phyloP scores from a whole-genome alignment of 768 basidiomycete species.

The Boletus subcaerulescens region DNA sequence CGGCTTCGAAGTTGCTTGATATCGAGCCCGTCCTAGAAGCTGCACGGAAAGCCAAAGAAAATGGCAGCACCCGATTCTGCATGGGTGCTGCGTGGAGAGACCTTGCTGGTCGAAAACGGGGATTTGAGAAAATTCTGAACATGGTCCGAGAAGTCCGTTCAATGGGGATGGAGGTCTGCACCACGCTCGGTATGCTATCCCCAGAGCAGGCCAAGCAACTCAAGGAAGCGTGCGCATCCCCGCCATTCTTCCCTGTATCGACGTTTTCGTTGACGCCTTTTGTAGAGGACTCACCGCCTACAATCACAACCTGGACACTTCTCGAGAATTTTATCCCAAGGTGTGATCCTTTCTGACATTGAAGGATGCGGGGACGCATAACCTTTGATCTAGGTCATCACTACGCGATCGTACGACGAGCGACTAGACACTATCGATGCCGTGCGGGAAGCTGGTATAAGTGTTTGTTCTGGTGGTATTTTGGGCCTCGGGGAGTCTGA shows the following conservation, averaged over 20 bases:
- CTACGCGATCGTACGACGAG: constrained; percentile 92
- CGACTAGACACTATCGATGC: constrained; percentile 85
- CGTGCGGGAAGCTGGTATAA: constrained; percentile 93
- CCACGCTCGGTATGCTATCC: constrained; percentile 94
- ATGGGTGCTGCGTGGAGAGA: constrained; percentile 99
- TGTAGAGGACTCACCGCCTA: constrained; percentile 89
- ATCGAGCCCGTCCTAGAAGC: constrained; percentile 91
- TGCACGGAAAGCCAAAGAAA: constrained; percentile 90
- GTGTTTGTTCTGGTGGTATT: constrained; percentile 96
- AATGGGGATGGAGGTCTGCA: constrained; percentile 99
- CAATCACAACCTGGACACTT: constrained; percentile 98
- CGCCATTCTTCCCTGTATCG: background rate
- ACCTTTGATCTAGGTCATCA: constrained; percentile 70
- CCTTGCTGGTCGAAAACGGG: constrained; percentile 85
- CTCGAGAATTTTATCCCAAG: constrained; percentile 92
- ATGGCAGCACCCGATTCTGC: constrained; percentile 96
- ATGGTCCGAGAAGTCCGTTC: constrained; percentile 91
- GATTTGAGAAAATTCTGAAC: constrained; percentile 87
- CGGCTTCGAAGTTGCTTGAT: constrained; percentile 82
- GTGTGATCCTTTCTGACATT: constrained; percentile 37
- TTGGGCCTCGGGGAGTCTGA: constrained; percentile 92
- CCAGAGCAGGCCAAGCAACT: constrained; percentile 89
- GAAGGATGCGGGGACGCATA: background rate
- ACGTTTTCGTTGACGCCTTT: background rate
- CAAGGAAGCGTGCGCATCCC: constrained; percentile 77